Evolutionary conservation across 73 alveolate genomes (phyloP).

Genomic region (Diophrys appendiculata): DNA sequence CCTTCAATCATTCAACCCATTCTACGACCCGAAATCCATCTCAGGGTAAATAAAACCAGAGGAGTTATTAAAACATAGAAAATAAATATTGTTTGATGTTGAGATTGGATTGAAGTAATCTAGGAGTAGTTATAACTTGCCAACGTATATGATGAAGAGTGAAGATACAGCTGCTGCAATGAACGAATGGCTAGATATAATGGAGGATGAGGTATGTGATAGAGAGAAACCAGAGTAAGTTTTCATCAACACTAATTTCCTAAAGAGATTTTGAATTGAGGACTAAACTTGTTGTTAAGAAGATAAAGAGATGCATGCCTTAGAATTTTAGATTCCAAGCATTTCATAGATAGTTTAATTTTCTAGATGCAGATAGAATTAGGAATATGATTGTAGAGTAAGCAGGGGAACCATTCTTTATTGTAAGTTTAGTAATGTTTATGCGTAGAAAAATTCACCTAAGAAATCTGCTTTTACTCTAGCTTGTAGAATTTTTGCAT

Average conservation of each 20-base stretch:
- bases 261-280: neutral
- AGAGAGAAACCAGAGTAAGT: conserved; percentile 17
- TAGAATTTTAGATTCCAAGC: conserved; percentile 32
- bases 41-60: conserved; percentile 7
- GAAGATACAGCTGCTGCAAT: conserved; percentile 3
- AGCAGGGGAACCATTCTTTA: conserved; percentile 36
- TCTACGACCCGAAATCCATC: conserved; percentile 56
- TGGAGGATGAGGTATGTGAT: conserved; percentile 44
- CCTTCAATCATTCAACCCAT: conserved; percentile 42
- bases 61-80: conserved; percentile 22
- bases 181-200: conserved; percentile 21
- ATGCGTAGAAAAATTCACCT: conserved; percentile 13
- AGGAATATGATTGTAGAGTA: conserved; percentile 29
- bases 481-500: conserved; percentile 46
- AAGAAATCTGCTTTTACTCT: conserved; percentile 53
- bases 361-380: conserved; percentile 56
- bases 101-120: conserved; percentile 40
- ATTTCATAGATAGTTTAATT: conserved; percentile 53
- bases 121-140: conserved; percentile 43
- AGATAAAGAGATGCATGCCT: conserved; percentile 48
- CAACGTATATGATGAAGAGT: conserved; percentile 37
- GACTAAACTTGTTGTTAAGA: conserved; percentile 11
- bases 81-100: conserved; percentile 38
- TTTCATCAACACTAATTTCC: neutral
- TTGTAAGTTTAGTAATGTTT: conserved; percentile 3